phyloP scores from a whole-genome alignment of 352 stramenopile species.

The Globisporangium spinosum region DNA sequence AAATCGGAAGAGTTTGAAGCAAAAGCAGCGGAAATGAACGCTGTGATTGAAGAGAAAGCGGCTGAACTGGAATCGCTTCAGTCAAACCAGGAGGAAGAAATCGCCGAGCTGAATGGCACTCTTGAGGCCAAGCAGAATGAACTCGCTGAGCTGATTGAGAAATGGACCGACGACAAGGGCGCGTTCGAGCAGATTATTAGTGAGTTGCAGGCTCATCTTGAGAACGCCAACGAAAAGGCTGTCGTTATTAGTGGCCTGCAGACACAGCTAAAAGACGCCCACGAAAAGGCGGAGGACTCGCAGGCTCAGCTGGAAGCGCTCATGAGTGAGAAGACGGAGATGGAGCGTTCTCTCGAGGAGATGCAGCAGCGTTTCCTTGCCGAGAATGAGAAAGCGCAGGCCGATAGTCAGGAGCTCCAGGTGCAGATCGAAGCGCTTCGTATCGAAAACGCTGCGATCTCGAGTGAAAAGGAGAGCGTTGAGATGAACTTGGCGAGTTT shows the following conservation, averaged over 20 bases:
- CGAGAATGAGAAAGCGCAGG: constrained; percentile 5
- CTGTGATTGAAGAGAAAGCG: constrained; percentile 5
- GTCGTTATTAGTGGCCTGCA: constrained; percentile 12
- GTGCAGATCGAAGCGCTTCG: constrained; percentile 9
- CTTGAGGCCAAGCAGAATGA: constrained; percentile 12
- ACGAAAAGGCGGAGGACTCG: constrained; percentile 13
- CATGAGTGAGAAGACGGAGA: constrained; percentile 4
- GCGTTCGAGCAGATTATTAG: constrained; percentile 17
- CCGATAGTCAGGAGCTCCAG: background rate
- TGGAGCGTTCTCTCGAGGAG: constrained; percentile 5
- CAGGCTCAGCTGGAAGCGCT: constrained; percentile 21
- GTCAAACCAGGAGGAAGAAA: constrained; percentile 20
- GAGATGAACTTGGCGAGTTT: background rate
- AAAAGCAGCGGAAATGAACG: constrained; percentile 4
- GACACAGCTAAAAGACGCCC: constrained; percentile 14
- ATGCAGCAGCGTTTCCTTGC: constrained; percentile 8
- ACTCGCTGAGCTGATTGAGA: constrained; percentile 13
- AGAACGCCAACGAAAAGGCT: constrained; percentile 13
- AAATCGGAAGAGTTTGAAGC: background rate
- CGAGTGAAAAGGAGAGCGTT: constrained; percentile 10
- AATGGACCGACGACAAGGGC: constrained; percentile 16
- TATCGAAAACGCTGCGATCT: background rate
- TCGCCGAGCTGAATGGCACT: background rate
- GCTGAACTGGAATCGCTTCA: constrained; percentile 11
- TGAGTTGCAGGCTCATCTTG: constrained; percentile 10